Evolutionary conservation across 1,284 basidiomycete species (phyloP), one percentile per base, ranked within the genome.

Genomic region (Boletus calvinii): DNA sequence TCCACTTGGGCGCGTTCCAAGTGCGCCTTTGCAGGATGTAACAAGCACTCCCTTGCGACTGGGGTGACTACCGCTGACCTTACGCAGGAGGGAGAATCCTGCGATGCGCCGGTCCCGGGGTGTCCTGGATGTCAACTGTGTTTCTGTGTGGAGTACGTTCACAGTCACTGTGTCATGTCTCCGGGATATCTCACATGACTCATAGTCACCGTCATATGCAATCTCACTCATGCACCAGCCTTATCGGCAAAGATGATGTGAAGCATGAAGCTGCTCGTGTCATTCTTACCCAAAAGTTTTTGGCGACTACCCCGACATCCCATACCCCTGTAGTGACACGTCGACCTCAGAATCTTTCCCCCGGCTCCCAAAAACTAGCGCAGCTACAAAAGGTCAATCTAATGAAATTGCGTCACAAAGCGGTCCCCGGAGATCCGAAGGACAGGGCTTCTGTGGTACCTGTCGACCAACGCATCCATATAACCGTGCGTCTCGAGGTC

Each of bases 331-430:
- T 60, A n/a, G 59, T 62, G 15, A 52, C 52, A 4, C 67, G 59
- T 37, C 62, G 51, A 53, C 61, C 54, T 29, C 60, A 51, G 53
- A 71, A 73, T 58, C 48, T 69, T 34, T 74, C 78, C 11, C 73
- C 73, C 2, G 77, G 84, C 58, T 76, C 82, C 7, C 76, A 72
- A 56, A 85, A 84, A 59, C 63, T 77, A 13, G 79, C 76, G 0
- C 79, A 82, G 58, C 66, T 76, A 46, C 73, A 75, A 48, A 81
- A 81, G 60, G 67, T 90, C 11, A 78, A 84, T 60, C 61, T 83
- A 8, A 87, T 91, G 78, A 87, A 83, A 62, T 79, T 90, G 77
- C 80, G 84, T 46, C 87, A 87, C 63, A 76, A 73, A 45, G 89
- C 89, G 11, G 59, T 72, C 36, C 79, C 88, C 6, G 81, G 73